Evolutionary conservation across 208 protist genomes (phyloP).

Genomic region (Trypanosoma mega): DNA sequence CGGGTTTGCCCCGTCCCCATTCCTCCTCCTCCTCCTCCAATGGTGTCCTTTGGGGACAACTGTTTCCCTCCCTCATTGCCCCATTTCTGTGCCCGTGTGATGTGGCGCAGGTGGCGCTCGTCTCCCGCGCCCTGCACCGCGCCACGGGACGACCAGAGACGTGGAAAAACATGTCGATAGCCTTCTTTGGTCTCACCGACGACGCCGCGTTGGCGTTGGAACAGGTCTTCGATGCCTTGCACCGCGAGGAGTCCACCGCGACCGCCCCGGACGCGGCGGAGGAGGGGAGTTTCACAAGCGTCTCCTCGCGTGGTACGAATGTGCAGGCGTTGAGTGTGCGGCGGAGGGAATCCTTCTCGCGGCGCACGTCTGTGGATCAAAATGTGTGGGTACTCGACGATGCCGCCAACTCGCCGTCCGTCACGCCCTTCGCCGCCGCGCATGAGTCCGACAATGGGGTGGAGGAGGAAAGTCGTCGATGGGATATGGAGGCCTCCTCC

Average conservation of each 20-base stretch:
- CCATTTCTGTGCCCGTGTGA: conserved; percentile 32
- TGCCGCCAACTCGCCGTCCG: too few species aligned
- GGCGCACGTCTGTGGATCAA: background rate
- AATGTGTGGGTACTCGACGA: conserved; percentile 1
- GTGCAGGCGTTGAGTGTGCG: conserved; percentile 1
- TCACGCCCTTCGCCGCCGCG: too few species aligned
- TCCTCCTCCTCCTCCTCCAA: too few species aligned
- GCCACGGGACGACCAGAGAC: conserved; percentile 29
- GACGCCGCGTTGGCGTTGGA: conserved; percentile 3
- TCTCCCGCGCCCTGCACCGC: conserved; percentile 16
- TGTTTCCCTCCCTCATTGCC: conserved; percentile 32
- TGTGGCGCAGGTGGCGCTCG: conserved; percentile 17
- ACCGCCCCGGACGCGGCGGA: too few species aligned
- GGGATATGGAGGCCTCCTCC: too few species aligned
- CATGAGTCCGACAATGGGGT: too few species aligned
- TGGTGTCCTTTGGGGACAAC: conserved; percentile 29
- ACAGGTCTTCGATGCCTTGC: background rate
- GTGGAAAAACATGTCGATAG: conserved; percentile 31
- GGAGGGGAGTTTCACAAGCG: too few species aligned
- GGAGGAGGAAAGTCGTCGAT: too few species aligned
- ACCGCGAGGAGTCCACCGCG: background rate
- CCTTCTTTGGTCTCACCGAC: conserved; percentile 19
- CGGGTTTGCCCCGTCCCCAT: too few species aligned
- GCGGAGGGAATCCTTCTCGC: background rate
- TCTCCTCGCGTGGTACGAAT: too few species aligned